Base-by-base conservation (phyloP, 2,329 filamentous ascomycete genomes). In the Tolypocladium ophioglossoides region DNA sequence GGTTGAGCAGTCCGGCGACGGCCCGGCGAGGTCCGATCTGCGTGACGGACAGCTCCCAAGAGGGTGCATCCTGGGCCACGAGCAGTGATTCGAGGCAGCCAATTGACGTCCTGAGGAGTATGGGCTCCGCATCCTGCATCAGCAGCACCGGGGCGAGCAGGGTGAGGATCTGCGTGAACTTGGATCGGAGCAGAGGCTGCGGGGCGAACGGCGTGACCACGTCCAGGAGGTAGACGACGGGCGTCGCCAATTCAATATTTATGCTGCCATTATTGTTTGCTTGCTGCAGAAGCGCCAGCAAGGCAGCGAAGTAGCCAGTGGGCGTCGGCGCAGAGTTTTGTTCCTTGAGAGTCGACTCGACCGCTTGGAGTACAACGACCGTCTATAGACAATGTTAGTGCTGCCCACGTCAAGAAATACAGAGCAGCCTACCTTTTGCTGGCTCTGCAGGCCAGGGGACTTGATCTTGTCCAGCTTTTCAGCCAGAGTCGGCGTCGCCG, bases 381-480 rank as follows among this genome's bases (percentile, higher is more conserved):
- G 87, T 92, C 87, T 94, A 55, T 24, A 38, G 41, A 39, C 18
- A 35, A 14, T 24, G 35, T 51, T 16, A 55, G 44, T 53, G 27
- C 24, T 52, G 57, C 41, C 50, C 41, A 7, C 4, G 57, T 53
- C 46, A 48, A 58, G 20, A 58, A 52, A 54, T 53, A 58, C 59
- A 46, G 44, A 49, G 27, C 18, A 20, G 69, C 76, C 62, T 75
- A 94, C 91, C 81, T 91, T 90, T 71, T 95, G 85, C 74, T 96
- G 91, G 70, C 89, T 96, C 72, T 97, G 89, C 65, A 96, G 83
- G 73, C 95, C 96, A 54, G 94, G 94, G 68, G 89, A 94, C 74
- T 94, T 89, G 72, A 97, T 96, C 82, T 95, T 96, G 76, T 92
- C 89, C 70, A 99, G 83, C 78, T 91, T 95, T 78, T 96, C 92